Evolutionary conservation across 305 asterid species (phyloP), one percentile per base, ranked within the genome.

Genomic region (Striga hermonthica): DNA sequence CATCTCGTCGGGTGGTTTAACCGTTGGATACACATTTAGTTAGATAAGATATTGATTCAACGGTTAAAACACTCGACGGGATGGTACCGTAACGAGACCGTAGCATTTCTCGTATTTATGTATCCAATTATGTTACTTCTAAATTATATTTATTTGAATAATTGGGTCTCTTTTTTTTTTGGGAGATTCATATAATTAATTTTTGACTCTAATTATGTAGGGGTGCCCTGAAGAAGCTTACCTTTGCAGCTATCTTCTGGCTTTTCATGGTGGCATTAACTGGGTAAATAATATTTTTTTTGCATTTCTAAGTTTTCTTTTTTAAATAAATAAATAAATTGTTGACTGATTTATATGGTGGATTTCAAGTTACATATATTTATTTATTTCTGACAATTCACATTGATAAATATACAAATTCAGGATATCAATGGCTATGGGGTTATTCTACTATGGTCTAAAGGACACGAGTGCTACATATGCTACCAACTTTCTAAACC

Each of bases 401-500:
- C 28, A 22, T 7, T 9, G 6, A 49, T 4, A 6, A 10, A 53
- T 41, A 4, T 53, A 5, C 52, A 34, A 6, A 9, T 80, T 72
- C 82, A 86, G 96, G 76, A 76, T 83, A 59, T 37, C 78, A 11
- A 73, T 83, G 86, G 91, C 84, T 0, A 71, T 84, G 87, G 88
- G 87, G 54, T 38, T 86, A 5, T 81, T 82, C 78, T 84, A 83
- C 28, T 84, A 81, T 40, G 96, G 95, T 12, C 60, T 89, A 15
- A 74, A 67, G 35, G 82, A 86, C 57, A 86, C 95, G 4, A 72
- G 84, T 9, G 96, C 96, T 10, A 80, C 95, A 16, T 89, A 86
- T 70, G 96, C 95, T 34, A 73, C 90, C 31, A 84, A 83, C 52
- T 82, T 83, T 58, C 80, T 80, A 22, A 84, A 81, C 68, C 83